These are phyloP conservation scores for Mayamaea pseudoterrestris DNA, from an alignment of 108 stramenopile species.

Conservation along the genomic window DNA sequence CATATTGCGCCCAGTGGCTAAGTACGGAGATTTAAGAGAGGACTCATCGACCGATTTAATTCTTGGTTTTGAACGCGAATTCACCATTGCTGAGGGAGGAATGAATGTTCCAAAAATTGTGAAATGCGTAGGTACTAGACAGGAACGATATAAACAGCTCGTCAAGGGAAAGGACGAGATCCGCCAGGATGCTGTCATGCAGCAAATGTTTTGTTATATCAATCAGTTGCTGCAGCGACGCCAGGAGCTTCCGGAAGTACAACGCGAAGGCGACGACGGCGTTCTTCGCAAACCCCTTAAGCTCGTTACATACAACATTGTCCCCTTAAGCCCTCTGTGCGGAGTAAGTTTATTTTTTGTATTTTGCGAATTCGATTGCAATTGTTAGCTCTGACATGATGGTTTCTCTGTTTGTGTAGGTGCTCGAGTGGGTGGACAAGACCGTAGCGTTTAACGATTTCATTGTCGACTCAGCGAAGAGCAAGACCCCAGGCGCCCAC, in stretches of 20 bases:
- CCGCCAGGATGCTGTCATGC: constrained; percentile 96
- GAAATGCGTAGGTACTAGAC: constrained; percentile 62
- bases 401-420: constrained; percentile 5
- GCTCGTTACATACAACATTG: constrained; percentile 77
- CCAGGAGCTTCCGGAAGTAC: constrained; percentile 1
- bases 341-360: constrained; percentile 58
- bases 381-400: background rate
- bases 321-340: constrained; percentile 78
- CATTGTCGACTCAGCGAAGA: constrained; percentile 19
- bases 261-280: background rate
- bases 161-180: constrained; percentile 94
- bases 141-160: constrained; percentile 63
- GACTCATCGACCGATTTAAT: constrained; percentile 67
- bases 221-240: constrained; percentile 59
- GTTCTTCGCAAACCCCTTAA: constrained; percentile 24
- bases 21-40: constrained; percentile 56
- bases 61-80: constrained; percentile 42
- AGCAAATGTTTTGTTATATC: constrained; percentile 88
- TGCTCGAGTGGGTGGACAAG: constrained; percentile 92
- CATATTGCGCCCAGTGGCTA: constrained; percentile 30
- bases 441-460: constrained; percentile 66
- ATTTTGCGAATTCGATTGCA: too few species aligned
- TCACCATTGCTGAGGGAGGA: constrained; percentile 71
- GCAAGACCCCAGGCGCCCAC: constrained; percentile 25
- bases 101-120: constrained; percentile 85